Percentiles rank a stretch among this genome's conserved stretches.
These are phyloP conservation scores for Candida gigantensis DNA, from an alignment of 1,139 yeast genomes.

Conservation along the genomic window DNA sequence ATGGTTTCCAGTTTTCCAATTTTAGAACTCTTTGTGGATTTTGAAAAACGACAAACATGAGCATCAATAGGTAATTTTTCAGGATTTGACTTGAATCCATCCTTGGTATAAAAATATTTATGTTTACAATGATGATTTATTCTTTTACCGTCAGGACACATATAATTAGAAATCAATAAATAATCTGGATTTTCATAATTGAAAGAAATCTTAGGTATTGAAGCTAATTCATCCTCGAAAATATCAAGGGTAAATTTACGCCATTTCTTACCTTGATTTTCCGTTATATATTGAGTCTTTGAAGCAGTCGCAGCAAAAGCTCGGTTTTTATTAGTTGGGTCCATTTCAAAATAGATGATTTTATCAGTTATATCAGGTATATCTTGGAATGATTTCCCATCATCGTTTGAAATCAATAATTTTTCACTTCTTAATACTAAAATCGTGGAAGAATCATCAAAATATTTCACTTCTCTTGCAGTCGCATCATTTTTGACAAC, in stretches of 20 bases:
- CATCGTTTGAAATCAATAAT: constrained; percentile 51
- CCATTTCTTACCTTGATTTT: constrained; percentile 65
- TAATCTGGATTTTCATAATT: constrained; percentile 44
- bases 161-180: constrained; percentile 38
- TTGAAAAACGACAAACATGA: constrained; percentile 54
- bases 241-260: constrained; percentile 32
- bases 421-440: constrained; percentile 35
- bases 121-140: constrained; percentile 32
- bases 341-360: constrained; percentile 37
- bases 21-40: constrained; percentile 39
- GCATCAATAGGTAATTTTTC: constrained; percentile 33
- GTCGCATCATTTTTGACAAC: constrained; percentile 13
- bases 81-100: constrained; percentile 51
- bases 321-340: constrained; percentile 44
- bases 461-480: constrained; percentile 35
- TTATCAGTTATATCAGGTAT: constrained; percentile 31
- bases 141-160: constrained; percentile 32
- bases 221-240: constrained; percentile 12
- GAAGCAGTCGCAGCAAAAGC: constrained; percentile 53
- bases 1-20: constrained; percentile 45
- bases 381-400: constrained; percentile 56
- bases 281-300: constrained; percentile 50
- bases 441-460: constrained; percentile 57
- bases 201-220: constrained; percentile 28
- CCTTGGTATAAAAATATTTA: constrained; percentile 49